Percentiles rank a stretch among this genome's conserved stretches.
Conservation (phyloP, 1,284 basidiomycete species). For the Bjerkandera adusta region DNA sequence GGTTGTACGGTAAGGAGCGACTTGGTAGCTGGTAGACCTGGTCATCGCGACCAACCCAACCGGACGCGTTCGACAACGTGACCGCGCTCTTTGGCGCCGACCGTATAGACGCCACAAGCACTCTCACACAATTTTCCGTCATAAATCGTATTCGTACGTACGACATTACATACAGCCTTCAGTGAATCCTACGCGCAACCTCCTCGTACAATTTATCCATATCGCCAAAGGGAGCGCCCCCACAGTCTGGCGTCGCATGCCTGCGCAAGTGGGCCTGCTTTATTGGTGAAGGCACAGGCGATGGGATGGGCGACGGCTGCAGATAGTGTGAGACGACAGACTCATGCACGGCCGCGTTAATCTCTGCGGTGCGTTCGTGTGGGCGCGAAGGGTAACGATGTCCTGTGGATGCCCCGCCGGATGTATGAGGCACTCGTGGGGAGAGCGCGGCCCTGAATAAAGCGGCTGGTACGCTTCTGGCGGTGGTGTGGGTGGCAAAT, state of each 20-base stretch:
- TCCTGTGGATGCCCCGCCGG: neutral
- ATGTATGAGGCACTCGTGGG: neutral
- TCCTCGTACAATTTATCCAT: constrained; percentile 17
- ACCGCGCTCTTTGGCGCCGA: too few species aligned
- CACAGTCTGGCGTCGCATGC: neutral
- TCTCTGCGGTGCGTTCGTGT: constrained; percentile 7
- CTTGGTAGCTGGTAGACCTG: too few species aligned
- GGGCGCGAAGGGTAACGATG: neutral
- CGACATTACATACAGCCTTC: too few species aligned
- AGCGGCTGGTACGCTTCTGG: constrained; percentile 18
- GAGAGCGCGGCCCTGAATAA: constrained; percentile 18
- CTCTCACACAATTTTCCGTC: too few species aligned
- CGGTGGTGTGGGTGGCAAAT: constrained; percentile 13
- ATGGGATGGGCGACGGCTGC: constrained; percentile 23
- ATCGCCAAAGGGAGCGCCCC: too few species aligned
- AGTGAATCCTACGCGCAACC: constrained; percentile 15
- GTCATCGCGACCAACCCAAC: too few species aligned
- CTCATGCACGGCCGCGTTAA: constrained; percentile 21
- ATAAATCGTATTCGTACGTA: too few species aligned
- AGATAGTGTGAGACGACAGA: constrained; percentile 22
- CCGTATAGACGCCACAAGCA: too few species aligned
- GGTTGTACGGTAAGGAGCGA: too few species aligned
- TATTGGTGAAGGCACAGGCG: constrained; percentile 8
- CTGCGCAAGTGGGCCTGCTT: neutral
- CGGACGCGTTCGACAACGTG: too few species aligned